Percentiles rank a stretch among this genome's conserved stretches.
Evolutionary conservation across 331 rosid species (phyloP).

Genomic region (Phaseolus coccineus): DNA sequence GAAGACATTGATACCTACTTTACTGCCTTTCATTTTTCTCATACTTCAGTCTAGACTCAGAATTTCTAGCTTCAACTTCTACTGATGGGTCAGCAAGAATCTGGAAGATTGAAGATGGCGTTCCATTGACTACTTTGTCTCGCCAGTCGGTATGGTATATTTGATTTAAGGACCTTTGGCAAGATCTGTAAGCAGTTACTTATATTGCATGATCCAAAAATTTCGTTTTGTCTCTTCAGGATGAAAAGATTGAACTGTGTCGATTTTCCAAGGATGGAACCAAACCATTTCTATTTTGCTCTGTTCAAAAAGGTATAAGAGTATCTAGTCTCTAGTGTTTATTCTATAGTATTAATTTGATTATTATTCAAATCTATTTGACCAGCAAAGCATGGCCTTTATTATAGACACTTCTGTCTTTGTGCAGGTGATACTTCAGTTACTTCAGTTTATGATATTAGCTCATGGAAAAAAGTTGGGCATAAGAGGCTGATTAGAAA

Average conservation of each 20-base stretch:
- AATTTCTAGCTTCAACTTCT: constrained; percentile 88
- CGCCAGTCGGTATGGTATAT: constrained; percentile 68
- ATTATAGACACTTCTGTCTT: constrained; percentile 20
- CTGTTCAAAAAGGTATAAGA: constrained; percentile 74
- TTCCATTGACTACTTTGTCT: constrained; percentile 76
- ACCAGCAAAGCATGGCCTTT: constrained; percentile 23
- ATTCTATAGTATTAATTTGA: not conserved
- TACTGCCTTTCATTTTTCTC: constrained; percentile 35
- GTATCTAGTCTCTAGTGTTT: constrained; percentile 33
- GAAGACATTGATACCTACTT: constrained; percentile 38
- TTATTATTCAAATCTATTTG: constrained; percentile 19
- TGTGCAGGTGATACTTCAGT: constrained; percentile 70
- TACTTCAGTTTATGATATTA: constrained; percentile 88
- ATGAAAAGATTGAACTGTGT: constrained; percentile 90
- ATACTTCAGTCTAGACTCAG: constrained; percentile 79
- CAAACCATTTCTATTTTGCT: constrained; percentile 87
- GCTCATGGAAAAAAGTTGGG: constrained; percentile 93
- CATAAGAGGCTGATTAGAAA: constrained; percentile 83
- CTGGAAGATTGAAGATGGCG: constrained; percentile 91
- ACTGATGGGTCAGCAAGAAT: constrained; percentile 90
- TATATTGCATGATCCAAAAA: constrained; percentile 18
- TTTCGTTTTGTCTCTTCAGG: constrained; percentile 53
- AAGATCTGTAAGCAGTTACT: constrained; percentile 14
- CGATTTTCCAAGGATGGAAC: constrained; percentile 96
- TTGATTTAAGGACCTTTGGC: constrained; percentile 13